Evolutionary conservation across 768 basidiomycete species (phyloP).

Genomic region (Sporobolomyces phaffii): DNA sequence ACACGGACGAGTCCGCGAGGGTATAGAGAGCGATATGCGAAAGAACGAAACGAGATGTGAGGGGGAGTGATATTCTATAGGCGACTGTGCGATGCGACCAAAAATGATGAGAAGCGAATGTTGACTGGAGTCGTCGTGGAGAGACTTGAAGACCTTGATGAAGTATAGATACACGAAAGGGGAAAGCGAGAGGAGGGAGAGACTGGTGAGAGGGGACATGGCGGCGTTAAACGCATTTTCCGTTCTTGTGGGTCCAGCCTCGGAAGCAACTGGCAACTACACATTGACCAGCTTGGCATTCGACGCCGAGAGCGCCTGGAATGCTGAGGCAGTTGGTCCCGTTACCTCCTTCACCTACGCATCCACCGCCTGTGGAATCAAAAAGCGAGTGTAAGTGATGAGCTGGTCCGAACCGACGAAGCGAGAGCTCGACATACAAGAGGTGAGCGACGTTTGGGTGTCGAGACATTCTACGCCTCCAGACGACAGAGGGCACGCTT

Average conservation of each 20-base stretch:
- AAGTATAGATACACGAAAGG: background rate
- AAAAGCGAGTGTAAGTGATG: background rate
- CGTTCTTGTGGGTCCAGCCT: background rate
- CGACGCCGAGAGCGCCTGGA: conserved; percentile 23
- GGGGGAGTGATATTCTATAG: background rate
- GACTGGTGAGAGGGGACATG: too few relatives aligned
- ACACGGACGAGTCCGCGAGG: too few relatives aligned
- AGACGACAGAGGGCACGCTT: conserved; percentile 20
- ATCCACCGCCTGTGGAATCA: conserved; percentile 21
- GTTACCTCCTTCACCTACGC: background rate
- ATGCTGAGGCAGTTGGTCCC: conserved; percentile 32
- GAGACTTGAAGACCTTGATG: background rate
- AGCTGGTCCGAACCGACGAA: background rate
- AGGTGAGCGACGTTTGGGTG: conserved; percentile 6
- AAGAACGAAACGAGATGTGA: background rate
- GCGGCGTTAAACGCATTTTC: background rate
- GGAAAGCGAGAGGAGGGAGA: background rate
- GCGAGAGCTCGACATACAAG: background rate
- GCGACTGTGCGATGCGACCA: background rate
- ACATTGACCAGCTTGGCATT: conserved; percentile 10
- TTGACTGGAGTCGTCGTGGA: conserved; percentile 9
- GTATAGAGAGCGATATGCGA: too few relatives aligned
- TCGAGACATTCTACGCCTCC: conserved; percentile 32
- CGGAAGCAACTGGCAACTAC: conserved; percentile 6
- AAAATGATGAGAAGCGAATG: background rate